Evolutionary conservation across 441 rosid genomes (phyloP), one percentile per base, ranked within the genome.

Genomic region (Syzygium syzygioides): DNA sequence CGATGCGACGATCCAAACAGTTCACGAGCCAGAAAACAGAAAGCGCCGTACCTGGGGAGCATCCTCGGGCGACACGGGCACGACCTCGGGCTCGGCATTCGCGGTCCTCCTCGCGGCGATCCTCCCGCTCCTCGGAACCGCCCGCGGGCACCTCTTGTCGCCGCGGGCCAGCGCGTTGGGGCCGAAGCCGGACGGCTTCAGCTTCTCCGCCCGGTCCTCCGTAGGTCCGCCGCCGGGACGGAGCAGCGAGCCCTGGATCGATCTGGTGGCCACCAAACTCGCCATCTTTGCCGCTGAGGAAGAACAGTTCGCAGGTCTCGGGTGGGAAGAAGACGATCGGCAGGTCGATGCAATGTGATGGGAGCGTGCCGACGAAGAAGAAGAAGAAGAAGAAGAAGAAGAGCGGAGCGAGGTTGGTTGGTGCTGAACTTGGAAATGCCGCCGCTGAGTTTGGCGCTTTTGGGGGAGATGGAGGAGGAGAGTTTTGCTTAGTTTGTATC

Each of bases 11-110:
- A 4, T 76, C 15, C 84, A 76, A 76, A 76, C 30, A 25, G n/a
- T 41, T 41, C 84, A 76, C 84, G 7, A 41, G 53, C 18, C 84
- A 23, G 19, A 79, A 79, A 7, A 15, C 53, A 25, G 18, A 79
- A 79, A 79, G 53, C 84, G 45, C 53, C 91, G 37, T 41, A 96
- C 98, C 94, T 94, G 88, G 3, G 94, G 93, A 5, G 90, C 93
- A 87, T 96, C 98, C 68, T 96, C 96, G 5, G 98, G 96, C 17
- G 98, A 93, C n/a, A 96, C 96, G 2, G 98, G 99, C 64, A 96
- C 87, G 37, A 96, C 95, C 88, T 91, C 92, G 79, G 98, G 91
- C 90, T 95, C 97, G 80, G 92, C 92, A 86, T 92, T 92, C 56
- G 92, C 88, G 87, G 95, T 91, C 92, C 95, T 94, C 91, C 90